Percentiles rank a stretch among this genome's conserved stretches.
phyloP scores from a whole-genome alignment of 2,329 filamentous ascomycete genomes.

The Hypoxylon sp. region DNA sequence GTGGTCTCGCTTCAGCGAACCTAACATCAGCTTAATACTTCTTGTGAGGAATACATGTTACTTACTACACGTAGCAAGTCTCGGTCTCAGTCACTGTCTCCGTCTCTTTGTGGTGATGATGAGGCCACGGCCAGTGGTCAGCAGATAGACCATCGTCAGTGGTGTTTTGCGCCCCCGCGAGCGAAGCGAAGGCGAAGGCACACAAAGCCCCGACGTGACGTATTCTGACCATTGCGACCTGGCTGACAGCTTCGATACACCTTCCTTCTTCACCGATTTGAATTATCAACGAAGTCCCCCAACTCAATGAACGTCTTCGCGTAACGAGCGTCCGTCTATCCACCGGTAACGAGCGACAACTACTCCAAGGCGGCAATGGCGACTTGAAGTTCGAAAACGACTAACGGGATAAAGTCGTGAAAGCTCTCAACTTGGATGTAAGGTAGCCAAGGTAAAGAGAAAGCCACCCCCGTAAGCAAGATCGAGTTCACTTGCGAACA shows the following conservation, averaged over 20 bases:
- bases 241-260: conserved; percentile 3
- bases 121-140: conserved; percentile 12
- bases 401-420: conserved; percentile 4
- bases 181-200: conserved; percentile 34
- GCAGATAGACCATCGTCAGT: conserved; percentile 22
- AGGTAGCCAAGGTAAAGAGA: conserved; percentile 7
- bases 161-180: conserved; percentile 32
- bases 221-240: conserved; percentile 38
- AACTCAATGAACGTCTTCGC: conserved; percentile 13
- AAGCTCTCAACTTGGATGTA: conserved; percentile 28
- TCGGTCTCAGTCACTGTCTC: conserved; percentile 36
- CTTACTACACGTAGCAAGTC: conserved; percentile 24
- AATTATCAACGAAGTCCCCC: not conserved
- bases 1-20: conserved; percentile 26
- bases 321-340: conserved; percentile 30
- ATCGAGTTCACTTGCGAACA: conserved; percentile 16
- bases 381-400: conserved; percentile 13
- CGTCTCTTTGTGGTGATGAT: conserved; percentile 22
- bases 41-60: not conserved
- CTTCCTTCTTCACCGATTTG: not conserved
- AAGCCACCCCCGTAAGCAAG: conserved; percentile 18
- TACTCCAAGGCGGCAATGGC: conserved; percentile 14
- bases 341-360: conserved; percentile 27
- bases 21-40: conserved; percentile 27
- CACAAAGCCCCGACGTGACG: conserved; percentile 34